phyloP scores from a whole-genome alignment of 345 rosid species.

The Noccaea bulbosa region DNA sequence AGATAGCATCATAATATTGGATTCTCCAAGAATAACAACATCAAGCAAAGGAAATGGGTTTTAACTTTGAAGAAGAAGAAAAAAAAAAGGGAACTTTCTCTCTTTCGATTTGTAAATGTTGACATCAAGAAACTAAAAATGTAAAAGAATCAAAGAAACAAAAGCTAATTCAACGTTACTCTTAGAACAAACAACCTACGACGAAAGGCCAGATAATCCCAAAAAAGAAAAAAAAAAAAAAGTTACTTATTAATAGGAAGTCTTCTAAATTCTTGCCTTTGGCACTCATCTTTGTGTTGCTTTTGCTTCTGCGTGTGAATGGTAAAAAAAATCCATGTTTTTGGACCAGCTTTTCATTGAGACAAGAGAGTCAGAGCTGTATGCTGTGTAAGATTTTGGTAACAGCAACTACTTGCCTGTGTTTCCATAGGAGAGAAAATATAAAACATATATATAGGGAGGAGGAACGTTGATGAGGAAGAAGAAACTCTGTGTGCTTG shows the following conservation, averaged over 20 bases:
- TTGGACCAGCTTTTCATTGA: constrained; percentile 14
- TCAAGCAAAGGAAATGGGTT: not conserved
- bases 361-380: constrained; percentile 25
- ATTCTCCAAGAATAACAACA: not conserved
- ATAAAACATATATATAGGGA: constrained; percentile 46
- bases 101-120: constrained; percentile 38
- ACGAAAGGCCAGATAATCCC: constrained; percentile 13
- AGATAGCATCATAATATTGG: constrained; percentile 1
- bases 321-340: constrained; percentile 17
- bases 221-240: constrained; percentile 9
- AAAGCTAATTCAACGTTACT: constrained; percentile 24
- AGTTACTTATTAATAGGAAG: constrained; percentile 28
- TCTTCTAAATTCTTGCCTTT: constrained; percentile 34
- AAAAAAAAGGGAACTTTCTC: not conserved
- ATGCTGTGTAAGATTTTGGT: constrained; percentile 36
- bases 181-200: constrained; percentile 30
- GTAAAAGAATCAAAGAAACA: constrained; percentile 32
- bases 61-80: not conserved
- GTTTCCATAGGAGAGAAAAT: constrained; percentile 10
- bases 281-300: constrained; percentile 33
- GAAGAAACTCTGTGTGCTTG: constrained; percentile 17
- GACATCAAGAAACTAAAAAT: constrained; percentile 29
- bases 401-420: constrained; percentile 44
- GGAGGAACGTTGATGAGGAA: constrained; percentile 26
- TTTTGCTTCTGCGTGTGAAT: constrained; percentile 31